Percentiles rank a stretch among this genome's conserved stretches.
Evolutionary conservation across 768 basidiomycete genomes (phyloP).

Genomic region (Leccinum longicurvipes): DNA sequence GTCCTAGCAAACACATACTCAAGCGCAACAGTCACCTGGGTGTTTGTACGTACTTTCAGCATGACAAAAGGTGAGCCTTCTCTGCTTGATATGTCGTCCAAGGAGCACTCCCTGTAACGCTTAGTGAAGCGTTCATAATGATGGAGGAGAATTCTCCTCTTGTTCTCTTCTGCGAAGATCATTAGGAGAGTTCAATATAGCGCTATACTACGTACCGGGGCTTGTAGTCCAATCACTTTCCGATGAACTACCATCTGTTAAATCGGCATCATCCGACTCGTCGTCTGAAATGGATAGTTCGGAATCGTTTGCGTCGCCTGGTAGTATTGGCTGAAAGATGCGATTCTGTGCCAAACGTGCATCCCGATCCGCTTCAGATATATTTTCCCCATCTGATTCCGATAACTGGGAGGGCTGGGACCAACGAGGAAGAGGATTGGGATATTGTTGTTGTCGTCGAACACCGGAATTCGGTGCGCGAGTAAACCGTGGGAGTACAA

Average conservation of each 20-base stretch:
- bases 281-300: constrained; percentile 60
- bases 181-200: constrained; percentile 10
- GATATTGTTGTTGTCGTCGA: constrained; percentile 8
- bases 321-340: constrained; percentile 35
- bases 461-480: not conserved
- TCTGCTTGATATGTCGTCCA: constrained; percentile 40
- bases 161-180: constrained; percentile 14
- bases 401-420: constrained; percentile 36
- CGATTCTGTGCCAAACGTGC: constrained; percentile 69
- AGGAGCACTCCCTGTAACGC: constrained; percentile 41
- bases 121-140: constrained; percentile 49
- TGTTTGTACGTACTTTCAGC: constrained; percentile 36
- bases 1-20: constrained; percentile 7
- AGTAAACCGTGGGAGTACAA: constrained; percentile 28
- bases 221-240: constrained; percentile 41
- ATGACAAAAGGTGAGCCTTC: constrained; percentile 46
- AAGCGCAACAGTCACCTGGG: not conserved
- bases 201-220: constrained; percentile 25
- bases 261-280: constrained; percentile 75
- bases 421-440: constrained; percentile 16
- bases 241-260: constrained; percentile 48
- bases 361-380: constrained; percentile 69
- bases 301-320: constrained; percentile 34
- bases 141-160: constrained; percentile 30
- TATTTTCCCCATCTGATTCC: constrained; percentile 61